phyloP scores from a whole-genome alignment of 345 rosid genomes.

The Bruguiera sexangula region DNA sequence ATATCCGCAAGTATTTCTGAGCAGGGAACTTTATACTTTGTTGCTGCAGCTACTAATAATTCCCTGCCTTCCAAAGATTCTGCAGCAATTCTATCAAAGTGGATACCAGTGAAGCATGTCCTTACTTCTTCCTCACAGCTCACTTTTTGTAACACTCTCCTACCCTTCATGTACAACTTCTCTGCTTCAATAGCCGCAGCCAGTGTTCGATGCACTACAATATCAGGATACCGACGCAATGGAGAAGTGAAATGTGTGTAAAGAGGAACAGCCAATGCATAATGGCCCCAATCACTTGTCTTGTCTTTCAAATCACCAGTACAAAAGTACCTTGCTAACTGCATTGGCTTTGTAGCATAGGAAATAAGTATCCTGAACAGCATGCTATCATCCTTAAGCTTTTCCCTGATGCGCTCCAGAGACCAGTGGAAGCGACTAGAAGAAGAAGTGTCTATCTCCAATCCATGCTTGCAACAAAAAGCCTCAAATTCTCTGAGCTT shows the following conservation, averaged over 20 bases:
- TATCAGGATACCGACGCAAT: slow-evolving; percentile 80
- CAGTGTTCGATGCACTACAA: slow-evolving; percentile 81
- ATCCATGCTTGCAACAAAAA: slow-evolving; percentile 70
- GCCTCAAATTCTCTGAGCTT: slow-evolving; percentile 84
- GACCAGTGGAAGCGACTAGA: slow-evolving; percentile 59
- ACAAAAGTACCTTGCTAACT: slow-evolving; percentile 74
- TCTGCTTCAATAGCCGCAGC: slow-evolving; percentile 86
- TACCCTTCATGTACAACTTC: slow-evolving; percentile 36
- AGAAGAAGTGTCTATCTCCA: slow-evolving; percentile 68
- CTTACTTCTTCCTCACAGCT: slow-evolving; percentile 15
- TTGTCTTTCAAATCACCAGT: slow-evolving; percentile 56
- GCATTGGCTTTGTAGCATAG: slow-evolving; percentile 81
- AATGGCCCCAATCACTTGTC: slow-evolving; percentile 70
- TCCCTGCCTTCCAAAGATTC: slow-evolving; percentile 55
- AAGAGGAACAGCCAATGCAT: slow-evolving; percentile 73
- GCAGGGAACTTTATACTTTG: slow-evolving; percentile 55
- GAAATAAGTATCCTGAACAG: slow-evolving; percentile 58
- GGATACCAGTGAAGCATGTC: slow-evolving; percentile 56
- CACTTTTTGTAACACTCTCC: slow-evolving; percentile 12
- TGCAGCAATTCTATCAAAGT: slow-evolving; percentile 52
- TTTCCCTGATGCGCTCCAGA: slow-evolving; percentile 51
- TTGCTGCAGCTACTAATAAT: slow-evolving; percentile 56
- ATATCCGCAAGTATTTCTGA: slow-evolving; percentile 46
- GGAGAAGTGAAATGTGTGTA: slow-evolving; percentile 97
- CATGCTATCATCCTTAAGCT: slow-evolving; percentile 65